Evolutionary conservation across 2,329 filamentous ascomycete species (phyloP), one percentile per base, ranked within the genome.

Genomic region (Xylaria arbuscula): DNA sequence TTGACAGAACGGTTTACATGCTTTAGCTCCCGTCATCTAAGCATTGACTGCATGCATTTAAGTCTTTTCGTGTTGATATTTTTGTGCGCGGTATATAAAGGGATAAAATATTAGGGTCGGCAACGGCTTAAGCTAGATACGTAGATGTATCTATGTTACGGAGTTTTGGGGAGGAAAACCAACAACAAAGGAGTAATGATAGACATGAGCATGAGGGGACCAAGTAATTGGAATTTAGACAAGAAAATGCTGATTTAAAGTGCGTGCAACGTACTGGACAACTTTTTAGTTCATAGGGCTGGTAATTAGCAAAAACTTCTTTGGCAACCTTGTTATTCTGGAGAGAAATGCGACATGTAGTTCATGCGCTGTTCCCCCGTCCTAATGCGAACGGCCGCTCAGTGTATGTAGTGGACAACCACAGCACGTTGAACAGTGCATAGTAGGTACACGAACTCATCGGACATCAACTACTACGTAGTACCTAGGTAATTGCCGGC

Each of bases 1-100:
- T 65, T 28, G 5, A 6, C 15, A 68, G 62, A 34, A 59, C 55
- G 58, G 38, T 32, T 4, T 54, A 19, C n/a, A 17, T 42, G 19
- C 40, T 22, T 66, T 50, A n/a, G 22, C 36, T 54, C 17, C 38
- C 19, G 47, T 36, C 13, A 38, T 47, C 17, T 68, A 32, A 40
- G 1, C 22, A 8, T 40, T n/a, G n/a, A n/a, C 32, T 19, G 22
- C 17, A 7, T 51, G 22, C 24, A 19, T 7, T 24, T 42, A 4
- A 55, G 28, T 24, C 22, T 13, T 13, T 4, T 15, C 28, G 24
- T 48, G 17, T n/a, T 15, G 8, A 42, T 13, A 17, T 61, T 22
- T 13, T 57, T 32, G 22, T 17, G 28, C 24, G 22, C 6, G 51
- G 32, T n/a, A n/a, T 28, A 55, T 22, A 60, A 22, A 60, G 13